phyloP scores from a whole-genome alignment of 1,284 basidiomycete genomes.

The Pseudozyma tsukubaensis region DNA sequence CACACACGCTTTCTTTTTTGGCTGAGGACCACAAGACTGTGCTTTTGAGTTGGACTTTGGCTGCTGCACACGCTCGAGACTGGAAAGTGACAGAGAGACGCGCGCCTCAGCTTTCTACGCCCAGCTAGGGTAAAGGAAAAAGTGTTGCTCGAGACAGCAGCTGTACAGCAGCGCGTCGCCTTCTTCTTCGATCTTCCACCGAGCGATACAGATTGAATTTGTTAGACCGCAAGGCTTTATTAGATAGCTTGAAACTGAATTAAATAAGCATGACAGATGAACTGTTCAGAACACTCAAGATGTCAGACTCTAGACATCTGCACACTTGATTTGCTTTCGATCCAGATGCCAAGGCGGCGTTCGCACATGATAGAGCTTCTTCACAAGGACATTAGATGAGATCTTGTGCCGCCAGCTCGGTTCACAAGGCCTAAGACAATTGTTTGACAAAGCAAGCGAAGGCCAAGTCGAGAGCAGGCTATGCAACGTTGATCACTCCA shows the following conservation, averaged over 20 bases:
- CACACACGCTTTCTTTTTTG: slow-evolving; percentile 13
- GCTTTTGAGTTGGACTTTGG: too few species aligned
- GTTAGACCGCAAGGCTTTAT: slow-evolving; percentile 8
- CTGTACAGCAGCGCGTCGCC: slow-evolving; percentile 18
- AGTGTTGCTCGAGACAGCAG: slow-evolving; percentile 26
- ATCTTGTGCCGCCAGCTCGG: too few species aligned
- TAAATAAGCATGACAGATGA: slow-evolving; percentile 13
- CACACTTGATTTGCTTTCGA: background rate
- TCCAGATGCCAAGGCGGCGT: too few species aligned
- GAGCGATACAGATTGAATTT: slow-evolving; percentile 4
- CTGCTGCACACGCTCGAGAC: slow-evolving; percentile 20
- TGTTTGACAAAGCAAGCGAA: background rate
- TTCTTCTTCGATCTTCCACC: slow-evolving; percentile 47
- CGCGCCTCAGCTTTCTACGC: slow-evolving; percentile 9
- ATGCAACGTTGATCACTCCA: slow-evolving; percentile 19
- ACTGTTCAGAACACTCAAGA: background rate
- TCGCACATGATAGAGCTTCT: too few species aligned
- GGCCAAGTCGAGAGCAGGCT: background rate
- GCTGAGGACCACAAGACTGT: too few species aligned
- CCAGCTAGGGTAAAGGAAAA: background rate
- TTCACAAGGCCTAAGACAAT: too few species aligned
- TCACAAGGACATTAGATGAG: too few species aligned
- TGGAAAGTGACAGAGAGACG: slow-evolving; percentile 27
- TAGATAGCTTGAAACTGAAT: too few species aligned
- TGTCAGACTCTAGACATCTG: background rate